Evolutionary conservation across 2,329 filamentous ascomycete genomes (phyloP).

Genomic region (Colletotrichum navitas): DNA sequence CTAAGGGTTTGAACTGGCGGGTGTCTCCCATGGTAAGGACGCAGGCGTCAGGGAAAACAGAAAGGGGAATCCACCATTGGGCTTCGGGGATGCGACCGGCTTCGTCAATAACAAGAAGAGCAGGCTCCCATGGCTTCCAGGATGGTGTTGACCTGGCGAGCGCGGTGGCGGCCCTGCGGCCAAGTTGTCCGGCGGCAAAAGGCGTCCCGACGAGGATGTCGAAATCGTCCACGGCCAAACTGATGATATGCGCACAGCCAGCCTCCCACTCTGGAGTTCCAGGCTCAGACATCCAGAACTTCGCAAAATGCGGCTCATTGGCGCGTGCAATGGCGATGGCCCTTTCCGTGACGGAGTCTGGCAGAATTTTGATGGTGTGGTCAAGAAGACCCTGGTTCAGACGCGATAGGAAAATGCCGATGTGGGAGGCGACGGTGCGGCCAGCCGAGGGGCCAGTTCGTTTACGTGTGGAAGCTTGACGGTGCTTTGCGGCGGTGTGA

Average conservation of each 20-base stretch:
- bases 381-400: background rate
- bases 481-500: background rate
- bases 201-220: constrained; percentile 29
- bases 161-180: background rate
- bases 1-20: constrained; percentile 21
- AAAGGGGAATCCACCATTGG: constrained; percentile 29
- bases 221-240: background rate
- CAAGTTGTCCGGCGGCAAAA: constrained; percentile 21
- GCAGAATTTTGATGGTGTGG: background rate
- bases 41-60: background rate
- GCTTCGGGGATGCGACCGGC: constrained; percentile 24
- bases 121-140: constrained; percentile 7
- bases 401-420: background rate
- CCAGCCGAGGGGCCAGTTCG: background rate
- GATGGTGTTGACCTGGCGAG: background rate
- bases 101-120: constrained; percentile 22
- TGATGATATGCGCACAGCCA: background rate
- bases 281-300: background rate
- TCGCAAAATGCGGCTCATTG: background rate
- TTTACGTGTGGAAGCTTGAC: background rate
- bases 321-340: background rate
- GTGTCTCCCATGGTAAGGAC: constrained; percentile 25
- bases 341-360: background rate
- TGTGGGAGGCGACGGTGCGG: constrained; percentile 1
- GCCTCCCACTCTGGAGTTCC: background rate